A percentile compares a stretch with the other conserved stretches of the same genome.
phyloP scores from a whole-genome alignment of 306 rosid genomes.

The Lathyrus tuberosus region DNA sequence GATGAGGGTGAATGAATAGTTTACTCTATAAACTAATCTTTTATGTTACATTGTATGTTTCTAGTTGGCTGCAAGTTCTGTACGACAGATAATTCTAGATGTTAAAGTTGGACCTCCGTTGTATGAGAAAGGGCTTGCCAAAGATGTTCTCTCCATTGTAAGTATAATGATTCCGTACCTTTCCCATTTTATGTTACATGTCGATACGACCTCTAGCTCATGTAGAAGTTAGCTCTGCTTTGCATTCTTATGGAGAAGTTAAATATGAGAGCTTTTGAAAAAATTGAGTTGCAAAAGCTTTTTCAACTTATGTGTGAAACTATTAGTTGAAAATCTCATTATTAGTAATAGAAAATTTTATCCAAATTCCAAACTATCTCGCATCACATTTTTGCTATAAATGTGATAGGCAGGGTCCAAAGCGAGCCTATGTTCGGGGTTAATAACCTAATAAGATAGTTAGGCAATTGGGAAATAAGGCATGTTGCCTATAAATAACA shows the following conservation, averaged over 20 bases:
- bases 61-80: conserved; percentile 69
- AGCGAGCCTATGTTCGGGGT: too few species aligned
- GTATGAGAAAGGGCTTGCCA: conserved; percentile 81
- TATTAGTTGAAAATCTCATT: too few species aligned
- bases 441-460: too few species aligned
- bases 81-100: conserved; percentile 73
- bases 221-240: conserved; percentile 13
- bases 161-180: conserved; percentile 47
- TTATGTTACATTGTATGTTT: conserved; percentile 16
- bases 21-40: neutral
- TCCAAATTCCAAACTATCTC: too few species aligned
- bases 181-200: conserved; percentile 13
- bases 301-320: neutral
- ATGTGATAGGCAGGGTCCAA: too few species aligned
- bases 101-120: conserved; percentile 87
- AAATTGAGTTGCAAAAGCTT: neutral
- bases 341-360: too few species aligned
- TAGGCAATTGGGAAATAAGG: too few species aligned
- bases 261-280: neutral
- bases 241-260: neutral
- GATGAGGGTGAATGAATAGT: neutral
- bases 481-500: too few species aligned
- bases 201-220: conserved; percentile 1
- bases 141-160: conserved; percentile 74
- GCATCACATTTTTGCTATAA: too few species aligned